Conservation (phyloP, 2,329 filamentous ascomycete genomes). For the Monilinia fructicola region DNA sequence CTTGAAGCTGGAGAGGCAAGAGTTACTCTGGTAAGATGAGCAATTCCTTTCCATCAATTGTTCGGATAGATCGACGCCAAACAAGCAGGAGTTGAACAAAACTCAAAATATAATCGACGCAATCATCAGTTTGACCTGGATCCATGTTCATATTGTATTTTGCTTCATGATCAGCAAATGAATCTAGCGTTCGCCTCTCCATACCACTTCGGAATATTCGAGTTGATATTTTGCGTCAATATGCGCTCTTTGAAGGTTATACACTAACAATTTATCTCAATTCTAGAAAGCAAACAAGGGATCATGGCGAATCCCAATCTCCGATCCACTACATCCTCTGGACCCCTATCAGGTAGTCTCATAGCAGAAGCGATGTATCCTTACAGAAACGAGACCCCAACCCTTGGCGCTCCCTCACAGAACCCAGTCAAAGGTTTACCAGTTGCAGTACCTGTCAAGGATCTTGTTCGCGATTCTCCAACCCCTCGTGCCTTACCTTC, state of each 20-base stretch:
- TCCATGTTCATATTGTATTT: not conserved
- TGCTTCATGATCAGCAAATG: not conserved
- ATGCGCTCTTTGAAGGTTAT: not conserved
- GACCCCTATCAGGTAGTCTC: not conserved
- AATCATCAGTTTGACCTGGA: not conserved
- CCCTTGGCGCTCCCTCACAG: not conserved
- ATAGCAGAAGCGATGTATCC: not conserved
- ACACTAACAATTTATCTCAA: not conserved
- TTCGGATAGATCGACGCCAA: not conserved
- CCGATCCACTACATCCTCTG: not conserved
- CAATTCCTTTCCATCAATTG: not conserved
- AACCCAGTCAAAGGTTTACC: not conserved
- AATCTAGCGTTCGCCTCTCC: not conserved
- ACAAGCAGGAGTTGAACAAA: not conserved
- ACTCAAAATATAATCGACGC: no score
- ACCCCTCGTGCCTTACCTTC: not conserved
- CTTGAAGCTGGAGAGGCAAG: not conserved
- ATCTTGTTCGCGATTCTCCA: not conserved
- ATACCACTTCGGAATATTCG: not conserved
- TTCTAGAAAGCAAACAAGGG: not conserved
- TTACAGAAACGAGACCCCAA: not conserved
- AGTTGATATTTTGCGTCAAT: not conserved
- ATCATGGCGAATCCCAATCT: slow-evolving; percentile 4
- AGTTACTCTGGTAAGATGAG: not conserved
- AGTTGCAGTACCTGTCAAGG: slow-evolving; percentile 2